Base-by-base conservation (phyloP, 176 grass and related monocot genomes). In the Oryza coarctata region DNA sequence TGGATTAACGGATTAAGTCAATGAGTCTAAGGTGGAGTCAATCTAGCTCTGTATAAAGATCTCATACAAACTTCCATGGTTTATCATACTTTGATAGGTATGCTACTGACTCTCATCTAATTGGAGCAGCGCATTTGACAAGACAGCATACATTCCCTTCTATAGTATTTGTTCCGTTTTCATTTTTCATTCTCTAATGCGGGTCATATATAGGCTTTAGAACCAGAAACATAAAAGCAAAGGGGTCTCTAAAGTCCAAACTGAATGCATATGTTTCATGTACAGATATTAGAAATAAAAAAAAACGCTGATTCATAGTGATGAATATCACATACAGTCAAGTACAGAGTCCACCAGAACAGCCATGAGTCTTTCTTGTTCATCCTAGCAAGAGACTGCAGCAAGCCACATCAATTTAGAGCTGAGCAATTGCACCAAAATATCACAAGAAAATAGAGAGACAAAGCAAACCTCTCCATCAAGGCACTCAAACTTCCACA, bases 311-410 rank as follows among this genome's bases (percentile, higher is more conserved):
- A 73, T 63, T 17, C 1, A 43, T 52, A 32, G 52, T 74, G 39
- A 0, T 68, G 26, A 38, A 39, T 68, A 85, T 32, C 27, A 84
- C 94, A 87, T 74, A 97, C 94, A 44, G 91, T 75, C 60, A 97
- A 71, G 88, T 97, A 97, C 33, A 97, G 89, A 47, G 92, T 97
- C 94, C 91, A 97, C 94, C 94, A 97, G 83, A 97, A 97, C 14
- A 97, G 78, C 91, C 91, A 97, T 0, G 94, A 94, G 65, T 97
- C 94, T 73, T 97, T 97, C 85, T 97, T 97, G 65, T 92, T 97
- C 92, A 97, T 92, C 35, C 89, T 86, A 84, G 94, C 82, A 69
- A 97, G 89, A 32, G 94, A 92, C 94, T 97, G 88, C 77, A 85
- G 44, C 2, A 49, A 62, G 4, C 2, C 43, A 78, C 29, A 58